phyloP scores from a whole-genome alignment of 805 yeast genomes.

The Pichia cabralensis region DNA sequence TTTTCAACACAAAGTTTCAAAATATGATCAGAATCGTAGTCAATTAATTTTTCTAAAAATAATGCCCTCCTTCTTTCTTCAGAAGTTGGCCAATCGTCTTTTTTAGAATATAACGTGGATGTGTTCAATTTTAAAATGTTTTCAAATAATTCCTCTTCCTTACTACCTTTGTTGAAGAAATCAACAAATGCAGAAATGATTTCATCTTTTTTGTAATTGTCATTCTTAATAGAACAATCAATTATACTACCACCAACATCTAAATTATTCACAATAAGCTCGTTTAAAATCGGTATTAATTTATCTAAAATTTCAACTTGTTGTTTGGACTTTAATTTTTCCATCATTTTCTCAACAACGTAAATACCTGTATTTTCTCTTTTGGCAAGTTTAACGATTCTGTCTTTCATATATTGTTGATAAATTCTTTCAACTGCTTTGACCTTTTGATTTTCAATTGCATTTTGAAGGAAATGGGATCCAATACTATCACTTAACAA shows the following conservation, averaged over 20 bases:
- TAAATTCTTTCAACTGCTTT: slow-evolving; percentile 65
- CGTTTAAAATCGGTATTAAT: slow-evolving; percentile 56
- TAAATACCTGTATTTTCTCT: slow-evolving; percentile 81
- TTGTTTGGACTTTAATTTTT: slow-evolving; percentile 52
- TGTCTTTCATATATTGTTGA: slow-evolving; percentile 58
- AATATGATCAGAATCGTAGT: slow-evolving; percentile 48
- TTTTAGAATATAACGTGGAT: slow-evolving; percentile 73
- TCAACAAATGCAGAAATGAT: slow-evolving; percentile 41
- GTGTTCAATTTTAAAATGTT: slow-evolving; percentile 52
- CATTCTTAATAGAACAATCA: slow-evolving; percentile 51
- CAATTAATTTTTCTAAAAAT: slow-evolving; percentile 63
- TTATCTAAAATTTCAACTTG: slow-evolving; percentile 52
- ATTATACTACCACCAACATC: slow-evolving; percentile 60
- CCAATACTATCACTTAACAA: slow-evolving; percentile 85
- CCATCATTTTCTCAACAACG: slow-evolving; percentile 63
- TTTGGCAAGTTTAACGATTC: slow-evolving; percentile 63
- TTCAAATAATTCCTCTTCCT: slow-evolving; percentile 46
- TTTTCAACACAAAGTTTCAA: slow-evolving; percentile 50
- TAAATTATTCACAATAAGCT: slow-evolving; percentile 54
- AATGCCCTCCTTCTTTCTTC: slow-evolving; percentile 76
- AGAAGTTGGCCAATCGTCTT: slow-evolving; percentile 87
- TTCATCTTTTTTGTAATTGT: slow-evolving; percentile 49
- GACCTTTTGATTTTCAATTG: slow-evolving; percentile 53
- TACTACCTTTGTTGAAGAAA: slow-evolving; percentile 29
- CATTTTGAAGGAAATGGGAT: slow-evolving; percentile 77